Percentiles rank a stretch among this genome's conserved stretches.
These are phyloP conservation scores for Aspergillus tamarii DNA, from an alignment of 2,329 filamentous ascomycete genomes.

Conservation along the genomic window DNA sequence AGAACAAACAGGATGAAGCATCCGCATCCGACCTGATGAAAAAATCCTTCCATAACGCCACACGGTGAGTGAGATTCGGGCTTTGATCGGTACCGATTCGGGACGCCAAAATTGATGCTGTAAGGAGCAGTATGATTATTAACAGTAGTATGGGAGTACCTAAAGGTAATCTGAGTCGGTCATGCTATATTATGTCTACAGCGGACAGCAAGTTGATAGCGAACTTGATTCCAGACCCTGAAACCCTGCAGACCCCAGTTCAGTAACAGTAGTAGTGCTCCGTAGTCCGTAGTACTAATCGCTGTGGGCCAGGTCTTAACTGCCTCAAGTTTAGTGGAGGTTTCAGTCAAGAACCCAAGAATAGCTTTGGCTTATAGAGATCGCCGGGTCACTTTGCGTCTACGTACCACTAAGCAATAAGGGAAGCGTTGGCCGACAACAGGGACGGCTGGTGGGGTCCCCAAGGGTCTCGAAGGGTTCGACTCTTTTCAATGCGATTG, in stretches of 20 bases:
- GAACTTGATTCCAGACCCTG: not conserved
- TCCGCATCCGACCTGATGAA: not conserved
- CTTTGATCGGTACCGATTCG: not conserved
- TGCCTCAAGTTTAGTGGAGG: constrained; percentile 11
- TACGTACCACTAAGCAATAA: not conserved
- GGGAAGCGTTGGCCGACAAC: not conserved
- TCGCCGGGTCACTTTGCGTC: constrained; percentile 11
- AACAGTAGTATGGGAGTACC: not conserved
- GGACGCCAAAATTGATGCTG: not conserved
- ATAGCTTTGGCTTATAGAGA: constrained; percentile 19
- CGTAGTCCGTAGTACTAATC: not conserved
- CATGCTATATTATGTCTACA: not conserved
- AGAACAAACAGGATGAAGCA: not conserved
- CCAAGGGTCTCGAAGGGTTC: constrained; percentile 8
- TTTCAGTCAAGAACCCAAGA: constrained; percentile 16
- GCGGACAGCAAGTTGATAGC: not conserved
- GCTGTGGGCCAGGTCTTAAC: not conserved
- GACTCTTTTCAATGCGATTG: not conserved
- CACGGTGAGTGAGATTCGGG: not conserved
- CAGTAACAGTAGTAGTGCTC: not conserved
- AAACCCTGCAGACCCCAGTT: not conserved
- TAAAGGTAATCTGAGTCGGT: not conserved
- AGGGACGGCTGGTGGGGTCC: constrained; percentile 1
- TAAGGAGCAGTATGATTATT: not conserved
- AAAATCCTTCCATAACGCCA: not conserved